Conservation (phyloP, 352 stramenopile species). For the Aphanomyces stellatus region DNA sequence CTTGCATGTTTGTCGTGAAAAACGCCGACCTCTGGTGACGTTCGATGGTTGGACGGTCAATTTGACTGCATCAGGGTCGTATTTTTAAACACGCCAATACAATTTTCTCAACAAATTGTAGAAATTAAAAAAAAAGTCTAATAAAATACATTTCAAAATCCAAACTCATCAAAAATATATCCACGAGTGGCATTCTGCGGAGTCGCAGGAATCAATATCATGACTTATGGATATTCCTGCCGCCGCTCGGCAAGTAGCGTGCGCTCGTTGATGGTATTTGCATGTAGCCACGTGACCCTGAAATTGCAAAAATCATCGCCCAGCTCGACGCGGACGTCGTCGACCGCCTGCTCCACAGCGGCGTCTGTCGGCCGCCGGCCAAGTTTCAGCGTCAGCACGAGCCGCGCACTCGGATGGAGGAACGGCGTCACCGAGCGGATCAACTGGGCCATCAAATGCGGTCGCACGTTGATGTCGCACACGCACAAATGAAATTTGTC, state of each 20-base stretch:
- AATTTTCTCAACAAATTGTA: not conserved
- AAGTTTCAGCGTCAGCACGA: conserved; percentile 37
- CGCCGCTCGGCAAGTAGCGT: conserved; percentile 27
- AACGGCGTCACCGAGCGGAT: conserved; percentile 24
- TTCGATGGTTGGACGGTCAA: not conserved
- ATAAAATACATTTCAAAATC: too few relatives aligned
- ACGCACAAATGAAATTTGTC: conserved; percentile 36
- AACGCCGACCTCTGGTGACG: not conserved
- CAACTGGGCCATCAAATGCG: conserved; percentile 26
- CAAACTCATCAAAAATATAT: not conserved
- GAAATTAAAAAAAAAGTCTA: too few relatives aligned
- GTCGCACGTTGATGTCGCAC: conserved; percentile 38
- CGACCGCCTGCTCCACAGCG: conserved; percentile 22
- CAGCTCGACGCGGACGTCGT: conserved; percentile 12
- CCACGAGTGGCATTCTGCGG: too few relatives aligned
- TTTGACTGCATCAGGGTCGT: too few relatives aligned
- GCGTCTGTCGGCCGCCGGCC: conserved; percentile 27
- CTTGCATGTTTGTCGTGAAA: conserved; percentile 14
- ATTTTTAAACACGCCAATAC: not conserved
- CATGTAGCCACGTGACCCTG: conserved; percentile 28
- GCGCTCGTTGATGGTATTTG: conserved; percentile 39
- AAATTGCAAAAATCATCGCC: conserved; percentile 21
- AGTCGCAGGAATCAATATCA: too few relatives aligned
- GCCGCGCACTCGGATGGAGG: conserved; percentile 20
- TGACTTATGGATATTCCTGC: not conserved